Evolutionary conservation across 805 yeast genomes (phyloP).

Genomic region (Metschnikowia bowlesiae): DNA sequence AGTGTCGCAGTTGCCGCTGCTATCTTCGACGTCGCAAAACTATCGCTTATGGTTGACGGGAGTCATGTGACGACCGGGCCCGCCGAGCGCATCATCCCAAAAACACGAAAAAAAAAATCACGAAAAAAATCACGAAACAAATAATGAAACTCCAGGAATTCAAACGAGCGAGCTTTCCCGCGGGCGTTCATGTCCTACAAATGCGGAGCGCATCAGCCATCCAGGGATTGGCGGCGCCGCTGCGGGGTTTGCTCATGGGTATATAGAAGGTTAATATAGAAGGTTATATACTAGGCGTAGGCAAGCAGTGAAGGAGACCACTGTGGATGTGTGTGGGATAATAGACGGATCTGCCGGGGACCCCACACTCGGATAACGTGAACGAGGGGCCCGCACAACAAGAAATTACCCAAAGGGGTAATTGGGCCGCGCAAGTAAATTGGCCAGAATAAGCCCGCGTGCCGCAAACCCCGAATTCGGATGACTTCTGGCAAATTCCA

Average conservation of each 20-base stretch:
- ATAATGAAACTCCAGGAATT: not conserved
- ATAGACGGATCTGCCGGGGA: no score
- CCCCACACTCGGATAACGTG: no score
- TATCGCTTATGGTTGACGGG: constrained; percentile 39
- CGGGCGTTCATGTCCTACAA: not conserved
- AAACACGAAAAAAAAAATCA: not conserved
- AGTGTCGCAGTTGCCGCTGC: constrained; percentile 10
- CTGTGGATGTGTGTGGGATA: not conserved
- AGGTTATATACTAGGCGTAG: not conserved
- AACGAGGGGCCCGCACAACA: no score
- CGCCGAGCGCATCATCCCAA: not conserved
- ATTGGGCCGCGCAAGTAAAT: no score
- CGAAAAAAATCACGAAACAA: not conserved
- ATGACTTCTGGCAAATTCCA: no score
- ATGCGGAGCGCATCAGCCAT: not conserved
- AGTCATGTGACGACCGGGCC: constrained; percentile 5
- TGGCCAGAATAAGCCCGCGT: no score
- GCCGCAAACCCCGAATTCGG: no score
- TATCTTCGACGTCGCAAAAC: constrained; percentile 31
- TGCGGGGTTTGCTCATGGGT: not conserved
- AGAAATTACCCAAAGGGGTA: no score
- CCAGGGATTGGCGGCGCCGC: not conserved
- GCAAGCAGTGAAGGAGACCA: not conserved
- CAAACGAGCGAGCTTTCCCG: not conserved
- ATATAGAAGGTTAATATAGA: constrained; percentile 1